Percentiles rank a stretch among this genome's conserved stretches.
Conservation (phyloP, 441 rosid genomes). For the Macaranga tanarius region DNA sequence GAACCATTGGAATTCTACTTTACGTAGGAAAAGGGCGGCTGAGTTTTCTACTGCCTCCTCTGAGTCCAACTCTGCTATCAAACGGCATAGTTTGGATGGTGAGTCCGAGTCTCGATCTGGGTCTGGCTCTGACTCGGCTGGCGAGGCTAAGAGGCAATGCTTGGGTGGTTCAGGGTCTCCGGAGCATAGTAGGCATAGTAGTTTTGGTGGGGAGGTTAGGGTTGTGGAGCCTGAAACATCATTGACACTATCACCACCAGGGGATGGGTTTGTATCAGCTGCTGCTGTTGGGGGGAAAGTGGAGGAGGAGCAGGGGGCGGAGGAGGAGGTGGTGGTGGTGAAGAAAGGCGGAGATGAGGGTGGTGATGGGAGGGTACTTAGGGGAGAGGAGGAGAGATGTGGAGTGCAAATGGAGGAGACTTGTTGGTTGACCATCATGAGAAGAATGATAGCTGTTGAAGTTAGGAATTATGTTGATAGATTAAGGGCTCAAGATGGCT, state of each 20-base stretch:
- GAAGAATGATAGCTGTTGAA: conserved; percentile 48
- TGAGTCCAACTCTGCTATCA: conserved; percentile 34
- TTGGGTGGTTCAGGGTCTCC: conserved; percentile 14
- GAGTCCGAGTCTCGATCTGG: conserved; percentile 18
- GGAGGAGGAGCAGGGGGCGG: conserved; percentile 9
- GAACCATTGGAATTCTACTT: conserved; percentile 70
- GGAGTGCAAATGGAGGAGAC: conserved; percentile 25
- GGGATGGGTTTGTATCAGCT: conserved; percentile 22
- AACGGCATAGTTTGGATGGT: conserved; percentile 11
- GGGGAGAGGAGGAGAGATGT: not conserved
- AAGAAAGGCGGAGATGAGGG: conserved; percentile 11
- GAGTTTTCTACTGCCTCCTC: conserved; percentile 34
- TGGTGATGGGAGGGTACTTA: not conserved
- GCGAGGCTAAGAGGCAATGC: conserved; percentile 33
- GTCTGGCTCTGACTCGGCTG: conserved; percentile 21
- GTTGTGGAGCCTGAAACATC: conserved; percentile 36
- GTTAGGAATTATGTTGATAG: conserved; percentile 44
- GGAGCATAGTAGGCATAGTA: conserved; percentile 11
- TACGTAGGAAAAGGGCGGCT: conserved; percentile 32
- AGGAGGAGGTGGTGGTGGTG: not conserved
- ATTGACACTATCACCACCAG: conserved; percentile 51
- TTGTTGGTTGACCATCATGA: conserved; percentile 39
- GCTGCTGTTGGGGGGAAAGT: not conserved
- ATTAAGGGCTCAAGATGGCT: conserved; percentile 24
- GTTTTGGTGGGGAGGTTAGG: conserved; percentile 19